Conservation (phyloP, 441 rosid species). For the Populus hybrid region DNA sequence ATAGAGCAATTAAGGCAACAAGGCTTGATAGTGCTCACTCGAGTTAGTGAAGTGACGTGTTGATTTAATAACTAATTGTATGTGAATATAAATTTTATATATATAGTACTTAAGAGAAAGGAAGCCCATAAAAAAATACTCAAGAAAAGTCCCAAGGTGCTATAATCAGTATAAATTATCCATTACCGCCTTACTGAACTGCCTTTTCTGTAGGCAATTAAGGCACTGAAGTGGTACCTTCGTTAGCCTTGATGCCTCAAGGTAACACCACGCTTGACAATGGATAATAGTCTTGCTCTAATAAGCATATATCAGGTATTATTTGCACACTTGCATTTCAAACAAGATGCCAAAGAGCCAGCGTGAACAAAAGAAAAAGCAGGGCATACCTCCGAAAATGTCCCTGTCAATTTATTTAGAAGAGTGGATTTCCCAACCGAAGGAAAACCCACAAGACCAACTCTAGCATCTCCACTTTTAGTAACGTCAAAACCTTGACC, state of each 20-base stretch:
- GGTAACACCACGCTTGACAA: background rate
- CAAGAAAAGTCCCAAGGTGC: too few relatives aligned
- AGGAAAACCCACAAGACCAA: conserved; percentile 95
- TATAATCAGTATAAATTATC: too few relatives aligned
- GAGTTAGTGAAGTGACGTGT: background rate
- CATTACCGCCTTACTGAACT: too few relatives aligned
- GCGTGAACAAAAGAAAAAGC: conserved; percentile 1
- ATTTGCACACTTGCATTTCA: background rate
- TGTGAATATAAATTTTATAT: background rate
- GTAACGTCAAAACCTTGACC: conserved; percentile 99
- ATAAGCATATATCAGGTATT: background rate
- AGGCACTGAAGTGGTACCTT: background rate
- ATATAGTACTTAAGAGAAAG: background rate
- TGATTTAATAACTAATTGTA: background rate
- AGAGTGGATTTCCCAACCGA: conserved; percentile 97
- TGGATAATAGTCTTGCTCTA: background rate
- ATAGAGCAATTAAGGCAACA: background rate
- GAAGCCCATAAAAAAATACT: background rate
- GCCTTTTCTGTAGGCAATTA: too few relatives aligned
- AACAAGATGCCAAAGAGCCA: background rate
- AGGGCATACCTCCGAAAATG: conserved; percentile 80
- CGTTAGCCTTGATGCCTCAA: background rate
- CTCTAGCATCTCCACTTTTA: conserved; percentile 95
- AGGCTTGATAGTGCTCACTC: background rate
- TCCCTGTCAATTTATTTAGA: conserved; percentile 83